Evolutionary conservation across 768 basidiomycete genomes (phyloP).

Genomic region (Candolleomyces eurysporus): DNA sequence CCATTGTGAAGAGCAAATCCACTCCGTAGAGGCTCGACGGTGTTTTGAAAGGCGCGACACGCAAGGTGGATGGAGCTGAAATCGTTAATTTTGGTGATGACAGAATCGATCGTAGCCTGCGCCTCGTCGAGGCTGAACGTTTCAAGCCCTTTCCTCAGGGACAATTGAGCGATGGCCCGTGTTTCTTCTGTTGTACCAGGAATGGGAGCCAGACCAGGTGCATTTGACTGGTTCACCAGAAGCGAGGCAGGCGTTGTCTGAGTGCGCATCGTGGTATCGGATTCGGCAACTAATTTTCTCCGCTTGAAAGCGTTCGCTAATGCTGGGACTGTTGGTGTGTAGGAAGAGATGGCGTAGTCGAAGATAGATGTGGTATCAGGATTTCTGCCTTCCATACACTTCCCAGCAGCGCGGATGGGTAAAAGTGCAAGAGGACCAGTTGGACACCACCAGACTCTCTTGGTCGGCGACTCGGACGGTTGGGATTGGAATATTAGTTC

Average conservation of each 20-base stretch:
- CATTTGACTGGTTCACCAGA: slow-evolving; percentile 8
- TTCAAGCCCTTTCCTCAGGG: neutral
- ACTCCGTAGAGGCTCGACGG: too few species aligned
- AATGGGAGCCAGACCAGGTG: slow-evolving; percentile 1
- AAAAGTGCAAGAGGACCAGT: neutral
- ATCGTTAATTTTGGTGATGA: too few species aligned
- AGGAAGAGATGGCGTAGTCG: neutral
- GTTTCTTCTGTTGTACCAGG: slow-evolving; percentile 10
- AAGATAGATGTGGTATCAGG: neutral
- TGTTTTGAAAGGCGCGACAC: too few species aligned
- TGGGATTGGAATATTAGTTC: neutral
- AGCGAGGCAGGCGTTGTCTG: slow-evolving; percentile 2
- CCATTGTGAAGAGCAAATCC: too few species aligned
- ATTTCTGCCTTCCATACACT: too few species aligned
- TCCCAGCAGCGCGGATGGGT: neutral
- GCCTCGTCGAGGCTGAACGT: neutral
- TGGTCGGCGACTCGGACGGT: neutral
- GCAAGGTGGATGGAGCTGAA: too few species aligned
- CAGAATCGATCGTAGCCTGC: neutral
- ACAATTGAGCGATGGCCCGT: neutral
- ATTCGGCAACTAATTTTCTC: neutral
- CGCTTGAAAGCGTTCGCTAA: neutral
- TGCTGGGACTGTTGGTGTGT: neutral
- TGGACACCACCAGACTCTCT: neutral
- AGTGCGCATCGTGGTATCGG: neutral